Base-by-base conservation (phyloP, 1,284 basidiomycete species). In the Cutaneotrichosporon spelunceum region DNA sequence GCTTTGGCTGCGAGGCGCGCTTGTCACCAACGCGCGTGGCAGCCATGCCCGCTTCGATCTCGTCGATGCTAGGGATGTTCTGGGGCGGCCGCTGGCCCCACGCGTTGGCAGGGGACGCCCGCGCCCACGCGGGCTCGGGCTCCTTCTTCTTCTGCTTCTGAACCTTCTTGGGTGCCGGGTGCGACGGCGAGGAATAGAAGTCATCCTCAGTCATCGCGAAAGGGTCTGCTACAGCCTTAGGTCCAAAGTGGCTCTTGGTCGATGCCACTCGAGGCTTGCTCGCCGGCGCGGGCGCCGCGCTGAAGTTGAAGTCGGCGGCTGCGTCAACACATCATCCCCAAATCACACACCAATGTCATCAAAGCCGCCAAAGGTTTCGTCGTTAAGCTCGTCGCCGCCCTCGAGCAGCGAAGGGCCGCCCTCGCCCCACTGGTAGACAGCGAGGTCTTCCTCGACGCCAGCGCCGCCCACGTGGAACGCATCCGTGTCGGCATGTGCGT, bases 261-360 rank as follows among this genome's bases (percentile, higher is more conserved):
- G 74, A 75, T 19, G 75, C 76, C 16, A 76, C 66, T n/a, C 64
- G 64, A 5, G 44, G 45, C 30, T 66, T 61, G 61, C 39, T 34
- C 49, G 61, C 48, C 29, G 66, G 58, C 6, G 68, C 61, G 3
- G 71, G 69, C 42, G 70, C 70, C 21, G 68, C 62, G 8, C 80
- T 82, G 80, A 96, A 98, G 81, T 96, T 91, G 75, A 97, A 98
- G 80, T 97, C 93, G 76, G 88, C 91, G 74, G 88, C 92, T 94
- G 73, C 57, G n/a, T 45, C 21, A 56, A 49, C n/a, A 47, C 4
- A 50, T 16, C 2, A 26, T 47, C 7, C 52, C 9, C 3, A 27
- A 10, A 39, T 9, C 13, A 77, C 85, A 82, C 75, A 91, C 91
- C 89, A 63, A 93, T 83, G 62, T 77, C 79, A 26, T 83, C 86